Evolutionary conservation across 345 rosid genomes (phyloP).

Genomic region (Sonneratia caseolaris): DNA sequence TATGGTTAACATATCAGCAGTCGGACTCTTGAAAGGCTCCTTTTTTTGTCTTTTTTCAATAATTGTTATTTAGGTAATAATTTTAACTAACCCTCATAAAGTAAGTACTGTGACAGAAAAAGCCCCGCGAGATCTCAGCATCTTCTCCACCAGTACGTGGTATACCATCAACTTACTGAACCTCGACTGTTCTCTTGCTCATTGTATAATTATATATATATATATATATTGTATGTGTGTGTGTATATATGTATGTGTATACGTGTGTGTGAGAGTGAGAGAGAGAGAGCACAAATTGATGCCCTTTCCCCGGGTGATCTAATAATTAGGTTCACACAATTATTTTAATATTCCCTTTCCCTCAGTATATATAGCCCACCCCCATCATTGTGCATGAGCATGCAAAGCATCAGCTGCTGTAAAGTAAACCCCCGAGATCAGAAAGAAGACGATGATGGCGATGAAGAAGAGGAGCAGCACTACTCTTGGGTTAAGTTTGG

Average conservation of each 20-base stretch:
- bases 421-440: background rate
- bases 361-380: background rate
- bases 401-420: background rate
- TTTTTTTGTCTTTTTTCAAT: background rate
- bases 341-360: background rate
- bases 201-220: background rate
- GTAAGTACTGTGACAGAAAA: background rate
- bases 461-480: background rate
- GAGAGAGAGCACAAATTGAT: background rate
- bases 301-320: background rate
- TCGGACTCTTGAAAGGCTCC: too few relatives aligned
- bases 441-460: background rate
- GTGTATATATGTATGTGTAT: too few relatives aligned
- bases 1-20: too few relatives aligned
- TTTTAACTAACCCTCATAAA: slow-evolving; percentile 1
- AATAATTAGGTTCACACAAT: background rate
- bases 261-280: too few relatives aligned
- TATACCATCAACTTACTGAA: background rate
- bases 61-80: background rate
- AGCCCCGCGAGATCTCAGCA: background rate
- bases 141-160: background rate
- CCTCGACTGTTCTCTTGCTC: background rate
- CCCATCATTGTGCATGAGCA: background rate
- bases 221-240: background rate
- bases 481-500: background rate